Conservation (phyloP, 805 yeast species). For the Lachancea lanzarotensis region DNA sequence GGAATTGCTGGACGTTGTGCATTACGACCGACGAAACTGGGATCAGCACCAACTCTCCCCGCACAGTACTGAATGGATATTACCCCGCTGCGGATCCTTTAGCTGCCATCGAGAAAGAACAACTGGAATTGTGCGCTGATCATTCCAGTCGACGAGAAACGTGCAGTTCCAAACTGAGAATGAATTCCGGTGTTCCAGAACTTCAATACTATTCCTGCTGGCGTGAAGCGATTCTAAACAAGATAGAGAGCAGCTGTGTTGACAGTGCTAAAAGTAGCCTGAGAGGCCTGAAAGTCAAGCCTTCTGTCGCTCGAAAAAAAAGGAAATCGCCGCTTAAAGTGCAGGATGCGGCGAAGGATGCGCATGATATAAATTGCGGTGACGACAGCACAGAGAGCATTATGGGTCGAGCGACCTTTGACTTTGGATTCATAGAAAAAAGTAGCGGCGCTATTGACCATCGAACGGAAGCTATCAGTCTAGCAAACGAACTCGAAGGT, state of each 20-base stretch:
- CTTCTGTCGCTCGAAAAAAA: neutral
- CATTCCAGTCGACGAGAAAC: neutral
- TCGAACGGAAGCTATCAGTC: neutral
- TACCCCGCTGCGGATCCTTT: neutral
- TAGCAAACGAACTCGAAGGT: constrained; percentile 5
- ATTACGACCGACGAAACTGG: neutral
- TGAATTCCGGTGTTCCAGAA: constrained; percentile 1
- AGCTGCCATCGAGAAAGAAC: neutral
- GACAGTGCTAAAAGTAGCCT: neutral
- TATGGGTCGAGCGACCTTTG: too few species aligned
- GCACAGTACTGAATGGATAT: neutral
- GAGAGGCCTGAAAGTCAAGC: neutral
- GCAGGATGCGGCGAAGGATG: neutral
- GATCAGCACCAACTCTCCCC: neutral
- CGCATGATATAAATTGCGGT: neutral
- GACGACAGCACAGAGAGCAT: neutral
- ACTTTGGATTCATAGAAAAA: too few species aligned
- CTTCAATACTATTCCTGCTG: constrained; percentile 19
- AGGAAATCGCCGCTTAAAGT: neutral
- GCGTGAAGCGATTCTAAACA: constrained; percentile 11
- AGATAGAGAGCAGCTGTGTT: constrained; percentile 1
- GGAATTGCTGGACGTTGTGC: constrained; percentile 11
- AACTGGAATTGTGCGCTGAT: neutral
- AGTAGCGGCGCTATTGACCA: too few species aligned
- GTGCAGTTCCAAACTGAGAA: neutral